These are phyloP conservation scores for Filobasidium floriforme DNA, from an alignment of 768 basidiomycete species.

Conservation along the genomic window DNA sequence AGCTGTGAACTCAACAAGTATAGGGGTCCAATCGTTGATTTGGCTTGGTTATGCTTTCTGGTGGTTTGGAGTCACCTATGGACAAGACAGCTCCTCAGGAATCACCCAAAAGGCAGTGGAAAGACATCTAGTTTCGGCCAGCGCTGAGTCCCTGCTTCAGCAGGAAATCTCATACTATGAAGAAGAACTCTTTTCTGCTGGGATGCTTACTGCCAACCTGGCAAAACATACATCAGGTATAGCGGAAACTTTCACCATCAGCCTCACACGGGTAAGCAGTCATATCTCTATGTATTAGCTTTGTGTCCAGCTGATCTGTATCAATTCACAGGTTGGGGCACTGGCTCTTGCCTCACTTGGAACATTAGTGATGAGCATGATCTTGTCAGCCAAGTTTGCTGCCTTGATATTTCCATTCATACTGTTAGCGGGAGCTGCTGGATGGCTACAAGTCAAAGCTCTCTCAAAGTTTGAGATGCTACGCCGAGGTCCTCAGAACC, in stretches of 20 bases:
- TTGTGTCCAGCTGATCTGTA: not conserved
- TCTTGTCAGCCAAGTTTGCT: not conserved
- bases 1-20: no score
- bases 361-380: not conserved
- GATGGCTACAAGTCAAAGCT: not conserved
- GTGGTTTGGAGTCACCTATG: not conserved
- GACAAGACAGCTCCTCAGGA: not conserved
- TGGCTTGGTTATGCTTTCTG: no score
- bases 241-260: not conserved
- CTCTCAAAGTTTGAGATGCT: no score
- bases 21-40: no score
- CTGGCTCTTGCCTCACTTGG: not conserved
- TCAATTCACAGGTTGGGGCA: not conserved
- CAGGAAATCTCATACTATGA: slow-evolving; percentile 11
- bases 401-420: not conserved
- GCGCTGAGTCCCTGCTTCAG: not conserved
- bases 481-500: slow-evolving; percentile 6
- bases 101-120: not conserved
- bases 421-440: not conserved
- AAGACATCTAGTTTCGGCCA: not conserved
- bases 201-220: not conserved
- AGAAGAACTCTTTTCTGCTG: not conserved
- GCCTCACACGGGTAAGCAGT: not conserved
- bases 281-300: no score
- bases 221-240: not conserved